A percentile compares a stretch with the other conserved stretches of the same genome.
phyloP scores from a whole-genome alignment of 495 filamentous ascomycete genomes.

The Aspergillus homomorphus region DNA sequence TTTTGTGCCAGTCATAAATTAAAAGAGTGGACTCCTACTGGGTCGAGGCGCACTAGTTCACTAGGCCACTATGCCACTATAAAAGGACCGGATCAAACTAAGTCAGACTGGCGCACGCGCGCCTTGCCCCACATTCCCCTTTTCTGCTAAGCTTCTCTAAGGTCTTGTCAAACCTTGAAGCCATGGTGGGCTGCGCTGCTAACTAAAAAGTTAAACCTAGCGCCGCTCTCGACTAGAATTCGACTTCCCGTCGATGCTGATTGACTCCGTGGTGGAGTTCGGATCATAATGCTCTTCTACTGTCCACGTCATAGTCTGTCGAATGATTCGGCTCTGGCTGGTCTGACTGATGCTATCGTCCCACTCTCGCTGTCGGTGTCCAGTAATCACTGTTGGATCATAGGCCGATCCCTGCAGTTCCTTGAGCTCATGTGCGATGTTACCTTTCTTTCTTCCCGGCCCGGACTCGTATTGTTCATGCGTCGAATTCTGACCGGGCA shows the following conservation, averaged over 20 bases:
- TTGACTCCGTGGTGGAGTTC: neutral
- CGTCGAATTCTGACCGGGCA: neutral
- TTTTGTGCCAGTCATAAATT: too few species aligned
- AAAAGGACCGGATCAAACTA: too few species aligned
- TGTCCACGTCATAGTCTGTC: constrained; percentile 20
- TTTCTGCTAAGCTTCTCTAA: too few species aligned
- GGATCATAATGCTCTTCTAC: constrained; percentile 8
- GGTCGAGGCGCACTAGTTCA: too few species aligned
- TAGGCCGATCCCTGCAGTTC: constrained; percentile 12
- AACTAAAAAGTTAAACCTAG: too few species aligned
- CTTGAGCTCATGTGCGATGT: constrained; percentile 18
- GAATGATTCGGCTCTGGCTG: constrained; percentile 31
- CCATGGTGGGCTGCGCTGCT: too few species aligned
- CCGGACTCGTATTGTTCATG: constrained; percentile 22
- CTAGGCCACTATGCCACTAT: too few species aligned
- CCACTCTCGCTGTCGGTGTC: constrained; percentile 15
- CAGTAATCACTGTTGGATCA: constrained; percentile 12
- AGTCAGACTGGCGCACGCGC: too few species aligned
- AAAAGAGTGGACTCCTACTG: too few species aligned
- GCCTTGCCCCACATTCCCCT: too few species aligned
- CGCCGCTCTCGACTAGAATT: neutral
- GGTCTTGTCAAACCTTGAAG: too few species aligned
- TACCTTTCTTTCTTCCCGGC: constrained; percentile 16
- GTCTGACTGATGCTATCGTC: constrained; percentile 24
- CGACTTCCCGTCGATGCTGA: neutral